Evolutionary conservation across 2,329 filamentous ascomycete species (phyloP).

Genomic region (Arachnomyces sp.): DNA sequence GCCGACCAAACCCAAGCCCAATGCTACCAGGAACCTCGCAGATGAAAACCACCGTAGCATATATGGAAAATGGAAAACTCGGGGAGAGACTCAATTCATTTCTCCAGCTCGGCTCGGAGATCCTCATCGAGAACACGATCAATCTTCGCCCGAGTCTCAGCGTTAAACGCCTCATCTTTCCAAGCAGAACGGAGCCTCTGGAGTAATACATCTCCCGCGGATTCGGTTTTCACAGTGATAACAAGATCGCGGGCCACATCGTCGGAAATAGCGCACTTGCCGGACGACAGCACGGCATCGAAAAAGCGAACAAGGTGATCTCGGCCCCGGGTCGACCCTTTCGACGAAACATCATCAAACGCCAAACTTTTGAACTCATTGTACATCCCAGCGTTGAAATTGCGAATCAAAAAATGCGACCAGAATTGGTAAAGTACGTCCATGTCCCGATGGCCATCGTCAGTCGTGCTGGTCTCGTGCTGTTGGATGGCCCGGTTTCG

Average conservation of each 20-base stretch:
- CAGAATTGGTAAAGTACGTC: constrained; percentile 65
- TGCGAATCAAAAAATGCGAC: constrained; percentile 62
- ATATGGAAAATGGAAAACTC: constrained; percentile 8
- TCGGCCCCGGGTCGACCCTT: constrained; percentile 48
- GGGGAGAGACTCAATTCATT: constrained; percentile 22
- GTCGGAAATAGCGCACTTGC: constrained; percentile 41
- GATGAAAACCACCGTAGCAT: constrained; percentile 9
- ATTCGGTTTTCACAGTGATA: constrained; percentile 44
- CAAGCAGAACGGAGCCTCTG: constrained; percentile 45
- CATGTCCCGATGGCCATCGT: constrained; percentile 38
- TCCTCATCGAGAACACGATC: constrained; percentile 43
- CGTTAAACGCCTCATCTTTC: constrained; percentile 46
- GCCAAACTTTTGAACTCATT: constrained; percentile 62
- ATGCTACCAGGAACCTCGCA: constrained; percentile 18
- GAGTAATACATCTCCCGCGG: constrained; percentile 37
- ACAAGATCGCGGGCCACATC: constrained; percentile 49
- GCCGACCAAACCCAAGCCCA: constrained; percentile 16
- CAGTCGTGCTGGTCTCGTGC: constrained; percentile 35
- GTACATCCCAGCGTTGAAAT: constrained; percentile 70
- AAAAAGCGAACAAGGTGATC: constrained; percentile 59
- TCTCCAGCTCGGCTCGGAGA: constrained; percentile 46
- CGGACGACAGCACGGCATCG: constrained; percentile 47
- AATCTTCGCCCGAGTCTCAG: constrained; percentile 51
- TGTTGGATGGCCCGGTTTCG: constrained; percentile 43
- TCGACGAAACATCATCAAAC: constrained; percentile 52